Evolutionary conservation across 306 rosid genomes (phyloP).

Genomic region (Pyrus pyrifolia): DNA sequence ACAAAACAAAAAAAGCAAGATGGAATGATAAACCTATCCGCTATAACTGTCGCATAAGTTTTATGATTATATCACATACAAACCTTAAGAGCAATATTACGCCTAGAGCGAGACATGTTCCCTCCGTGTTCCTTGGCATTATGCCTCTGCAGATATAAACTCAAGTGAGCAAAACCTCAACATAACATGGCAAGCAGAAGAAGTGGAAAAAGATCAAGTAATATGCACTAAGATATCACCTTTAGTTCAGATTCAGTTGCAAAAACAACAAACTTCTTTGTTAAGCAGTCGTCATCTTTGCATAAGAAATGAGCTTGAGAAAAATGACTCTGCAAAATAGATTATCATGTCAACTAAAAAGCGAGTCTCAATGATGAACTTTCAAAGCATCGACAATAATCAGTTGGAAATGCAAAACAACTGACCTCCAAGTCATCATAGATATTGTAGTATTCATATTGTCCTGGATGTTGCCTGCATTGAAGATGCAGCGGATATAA

Average conservation of each 20-base stretch:
- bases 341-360: neutral
- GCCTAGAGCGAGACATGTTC: slow-evolving; percentile 82
- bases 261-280: slow-evolving; percentile 80
- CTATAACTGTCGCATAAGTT: neutral
- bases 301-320: slow-evolving; percentile 79
- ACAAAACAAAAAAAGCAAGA: neutral
- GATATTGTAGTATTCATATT: slow-evolving; percentile 70
- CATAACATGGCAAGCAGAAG: neutral
- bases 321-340: slow-evolving; percentile 60
- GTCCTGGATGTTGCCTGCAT: slow-evolving; percentile 86
- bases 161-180: neutral
- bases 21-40: neutral
- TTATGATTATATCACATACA: neutral
- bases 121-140: slow-evolving; percentile 90
- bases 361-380: neutral
- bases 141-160: slow-evolving; percentile 54
- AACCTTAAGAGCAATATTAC: slow-evolving; percentile 91
- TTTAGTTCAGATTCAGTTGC: slow-evolving; percentile 80
- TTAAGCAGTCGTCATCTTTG: slow-evolving; percentile 87
- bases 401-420: slow-evolving; percentile 20
- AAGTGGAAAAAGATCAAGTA: slow-evolving; percentile 9
- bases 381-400: neutral
- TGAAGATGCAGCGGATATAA: neutral
- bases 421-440: slow-evolving; percentile 94
- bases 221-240: slow-evolving; percentile 41